Evolutionary conservation across 75 land plant genomes (phyloP).

Genomic region (Gnetum montanum): DNA sequence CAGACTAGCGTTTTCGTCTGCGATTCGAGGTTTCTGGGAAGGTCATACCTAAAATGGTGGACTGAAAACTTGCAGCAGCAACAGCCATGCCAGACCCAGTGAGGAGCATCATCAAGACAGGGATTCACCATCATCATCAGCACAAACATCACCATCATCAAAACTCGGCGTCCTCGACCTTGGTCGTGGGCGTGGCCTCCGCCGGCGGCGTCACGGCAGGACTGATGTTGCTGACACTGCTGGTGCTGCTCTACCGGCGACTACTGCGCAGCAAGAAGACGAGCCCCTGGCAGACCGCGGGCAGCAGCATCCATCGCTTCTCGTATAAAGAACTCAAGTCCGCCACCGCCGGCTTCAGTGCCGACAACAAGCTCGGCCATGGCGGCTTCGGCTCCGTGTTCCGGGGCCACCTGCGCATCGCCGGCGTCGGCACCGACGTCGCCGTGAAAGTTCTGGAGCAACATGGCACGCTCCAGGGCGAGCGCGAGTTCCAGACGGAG

Average conservation of each 20-base stretch:
- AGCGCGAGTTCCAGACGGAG: conserved; percentile 94
- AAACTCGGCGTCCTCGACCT: neutral
- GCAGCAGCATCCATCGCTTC: conserved; percentile 24
- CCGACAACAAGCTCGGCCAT: conserved; percentile 60
- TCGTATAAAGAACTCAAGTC: conserved; percentile 61
- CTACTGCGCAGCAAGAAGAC: neutral
- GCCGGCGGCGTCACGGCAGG: conserved; percentile 2
- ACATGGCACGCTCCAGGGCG: conserved; percentile 82
- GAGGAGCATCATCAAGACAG: too few relatives aligned
- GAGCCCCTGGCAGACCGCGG: neutral
- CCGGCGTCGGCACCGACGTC: conserved; percentile 17
- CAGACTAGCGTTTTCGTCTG: too few relatives aligned
- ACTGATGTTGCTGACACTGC: neutral
- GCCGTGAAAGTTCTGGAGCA: conserved; percentile 87
- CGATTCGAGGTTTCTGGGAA: too few relatives aligned
- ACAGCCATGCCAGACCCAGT: too few relatives aligned
- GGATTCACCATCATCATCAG: too few relatives aligned
- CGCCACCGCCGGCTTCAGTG: conserved; percentile 58
- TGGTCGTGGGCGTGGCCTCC: neutral
- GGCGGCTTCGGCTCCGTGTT: conserved; percentile 89
- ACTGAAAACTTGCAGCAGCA: too few relatives aligned
- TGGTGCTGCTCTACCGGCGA: conserved; percentile 3
- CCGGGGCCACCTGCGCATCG: conserved; percentile 32
- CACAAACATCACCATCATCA: too few relatives aligned
- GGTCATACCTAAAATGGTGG: too few relatives aligned